phyloP scores from a whole-genome alignment of 176 grass and related monocot genomes.

The Triticum timopheevii region DNA sequence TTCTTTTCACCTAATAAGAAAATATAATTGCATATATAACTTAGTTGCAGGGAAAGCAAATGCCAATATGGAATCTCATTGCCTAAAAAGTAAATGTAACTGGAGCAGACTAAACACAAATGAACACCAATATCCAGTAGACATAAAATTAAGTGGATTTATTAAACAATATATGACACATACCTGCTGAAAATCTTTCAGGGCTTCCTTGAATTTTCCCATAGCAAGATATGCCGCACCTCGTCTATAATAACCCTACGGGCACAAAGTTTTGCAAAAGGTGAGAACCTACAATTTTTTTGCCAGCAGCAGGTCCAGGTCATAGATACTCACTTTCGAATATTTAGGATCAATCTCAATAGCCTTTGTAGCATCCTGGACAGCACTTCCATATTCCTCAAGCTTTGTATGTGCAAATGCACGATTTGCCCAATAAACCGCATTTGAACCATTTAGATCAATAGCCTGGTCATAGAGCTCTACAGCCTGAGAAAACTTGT shows the following conservation, averaged over 20 bases:
- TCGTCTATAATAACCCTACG: constrained; percentile 83
- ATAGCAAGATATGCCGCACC: constrained; percentile 90
- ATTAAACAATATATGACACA: constrained; percentile 1
- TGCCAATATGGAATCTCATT: neutral
- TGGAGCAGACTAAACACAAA: neutral
- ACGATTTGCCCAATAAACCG: constrained; percentile 86
- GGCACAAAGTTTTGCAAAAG: neutral
- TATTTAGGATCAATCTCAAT: constrained; percentile 83
- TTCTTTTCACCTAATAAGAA: constrained; percentile 78
- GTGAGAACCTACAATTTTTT: constrained; percentile 11
- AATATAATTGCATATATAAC: neutral
- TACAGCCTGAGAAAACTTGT: constrained; percentile 89
- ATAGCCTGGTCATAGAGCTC: constrained; percentile 81
- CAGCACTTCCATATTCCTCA: constrained; percentile 91
- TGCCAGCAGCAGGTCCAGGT: neutral
- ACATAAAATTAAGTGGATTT: neutral
- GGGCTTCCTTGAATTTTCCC: constrained; percentile 95
- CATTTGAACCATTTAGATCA: constrained; percentile 71
- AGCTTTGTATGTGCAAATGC: constrained; percentile 88
- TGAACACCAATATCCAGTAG: neutral
- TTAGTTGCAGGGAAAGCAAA: neutral
- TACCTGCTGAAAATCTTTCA: constrained; percentile 97
- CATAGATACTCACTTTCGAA: constrained; percentile 58
- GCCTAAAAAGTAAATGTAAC: neutral
- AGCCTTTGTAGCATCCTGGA: constrained; percentile 81